Conservation (phyloP, 108 stramenopile species). For the Asterionellopsis glacialis region DNA sequence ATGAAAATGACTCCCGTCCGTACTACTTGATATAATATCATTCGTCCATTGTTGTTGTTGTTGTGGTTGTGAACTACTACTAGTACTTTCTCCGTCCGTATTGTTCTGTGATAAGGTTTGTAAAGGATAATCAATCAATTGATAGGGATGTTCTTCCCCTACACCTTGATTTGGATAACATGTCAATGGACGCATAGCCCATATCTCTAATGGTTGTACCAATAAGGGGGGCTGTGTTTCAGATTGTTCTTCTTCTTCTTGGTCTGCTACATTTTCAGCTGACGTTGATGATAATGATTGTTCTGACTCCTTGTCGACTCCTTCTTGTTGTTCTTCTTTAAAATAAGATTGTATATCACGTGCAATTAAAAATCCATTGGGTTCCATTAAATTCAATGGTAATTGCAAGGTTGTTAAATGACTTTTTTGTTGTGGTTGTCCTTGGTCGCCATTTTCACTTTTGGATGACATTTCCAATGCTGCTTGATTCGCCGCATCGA, state of each 20-base stretch:
- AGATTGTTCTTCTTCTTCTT: conserved; percentile 2
- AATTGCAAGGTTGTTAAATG: conserved; percentile 60
- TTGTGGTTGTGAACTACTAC: conserved; percentile 10
- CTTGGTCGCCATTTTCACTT: too few species aligned
- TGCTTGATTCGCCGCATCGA: conserved; percentile 38
- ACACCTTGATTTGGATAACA: conserved; percentile 70
- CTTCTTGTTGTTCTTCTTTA: neutral
- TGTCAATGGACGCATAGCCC: conserved; percentile 71
- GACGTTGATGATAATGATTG: conserved; percentile 3
- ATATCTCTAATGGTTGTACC: conserved; percentile 29
- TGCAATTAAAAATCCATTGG: conserved; percentile 57
- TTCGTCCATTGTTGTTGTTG: conserved; percentile 7
- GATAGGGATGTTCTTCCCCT: conserved; percentile 43
- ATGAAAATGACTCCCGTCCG: too few species aligned
- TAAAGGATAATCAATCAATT: conserved; percentile 49
- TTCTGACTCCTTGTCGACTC: conserved; percentile 4
- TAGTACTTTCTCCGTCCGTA: too few species aligned
- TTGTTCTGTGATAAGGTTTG: too few species aligned
- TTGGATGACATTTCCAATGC: conserved; percentile 20
- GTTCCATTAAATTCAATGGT: conserved; percentile 74
- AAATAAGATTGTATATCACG: conserved; percentile 39
- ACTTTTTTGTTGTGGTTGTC: conserved; percentile 16
- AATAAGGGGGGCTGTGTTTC: conserved; percentile 14
- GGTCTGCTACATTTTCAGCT: conserved; percentile 6
- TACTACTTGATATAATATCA: too few species aligned